Percentiles rank a stretch among this genome's conserved stretches.
Conservation (phyloP, 371 early-diverging fungal genomes). For the Mucor mucedo region DNA sequence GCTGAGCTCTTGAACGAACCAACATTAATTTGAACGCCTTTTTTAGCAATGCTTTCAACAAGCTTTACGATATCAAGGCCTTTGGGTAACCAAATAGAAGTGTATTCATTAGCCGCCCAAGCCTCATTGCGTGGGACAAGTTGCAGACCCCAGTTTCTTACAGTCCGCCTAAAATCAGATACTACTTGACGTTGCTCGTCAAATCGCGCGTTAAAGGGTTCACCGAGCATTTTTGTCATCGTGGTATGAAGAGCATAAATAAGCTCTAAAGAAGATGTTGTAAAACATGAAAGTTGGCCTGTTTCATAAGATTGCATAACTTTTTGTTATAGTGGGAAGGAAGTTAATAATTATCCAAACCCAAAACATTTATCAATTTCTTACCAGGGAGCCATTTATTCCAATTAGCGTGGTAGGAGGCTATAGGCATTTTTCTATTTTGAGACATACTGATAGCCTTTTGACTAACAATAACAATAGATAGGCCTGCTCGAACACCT, state of each 20-base stretch:
- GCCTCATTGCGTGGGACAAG: slow-evolving; percentile 65
- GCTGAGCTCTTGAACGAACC: slow-evolving; percentile 83
- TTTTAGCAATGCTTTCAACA: slow-evolving; percentile 71
- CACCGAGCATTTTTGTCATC: slow-evolving; percentile 77
- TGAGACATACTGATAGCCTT: slow-evolving; percentile 74
- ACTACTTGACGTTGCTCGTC: slow-evolving; percentile 73
- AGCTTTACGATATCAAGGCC: slow-evolving; percentile 76
- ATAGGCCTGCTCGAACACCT: slow-evolving; percentile 88
- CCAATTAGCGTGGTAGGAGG: slow-evolving; percentile 82
- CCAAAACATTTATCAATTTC: neutral
- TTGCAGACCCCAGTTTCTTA: slow-evolving; percentile 77
- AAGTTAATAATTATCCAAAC: neutral
- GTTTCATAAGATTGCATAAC: slow-evolving; percentile 96
- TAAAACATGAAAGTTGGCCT: slow-evolving; percentile 91
- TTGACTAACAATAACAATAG: slow-evolving; percentile 81
- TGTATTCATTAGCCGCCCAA: slow-evolving; percentile 87
- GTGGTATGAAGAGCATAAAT: slow-evolving; percentile 87
- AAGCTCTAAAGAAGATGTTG: slow-evolving; percentile 94
- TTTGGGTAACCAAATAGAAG: slow-evolving; percentile 92
- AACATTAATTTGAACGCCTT: slow-evolving; percentile 91
- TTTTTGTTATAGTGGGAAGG: neutral
- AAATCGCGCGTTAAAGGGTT: slow-evolving; percentile 72
- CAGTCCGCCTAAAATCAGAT: slow-evolving; percentile 70
- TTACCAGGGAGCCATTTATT: slow-evolving; percentile 83
- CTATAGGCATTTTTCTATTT: slow-evolving; percentile 74